Conservation (phyloP, 768 basidiomycete species). For the Tylopilus cervinicoccineus region DNA sequence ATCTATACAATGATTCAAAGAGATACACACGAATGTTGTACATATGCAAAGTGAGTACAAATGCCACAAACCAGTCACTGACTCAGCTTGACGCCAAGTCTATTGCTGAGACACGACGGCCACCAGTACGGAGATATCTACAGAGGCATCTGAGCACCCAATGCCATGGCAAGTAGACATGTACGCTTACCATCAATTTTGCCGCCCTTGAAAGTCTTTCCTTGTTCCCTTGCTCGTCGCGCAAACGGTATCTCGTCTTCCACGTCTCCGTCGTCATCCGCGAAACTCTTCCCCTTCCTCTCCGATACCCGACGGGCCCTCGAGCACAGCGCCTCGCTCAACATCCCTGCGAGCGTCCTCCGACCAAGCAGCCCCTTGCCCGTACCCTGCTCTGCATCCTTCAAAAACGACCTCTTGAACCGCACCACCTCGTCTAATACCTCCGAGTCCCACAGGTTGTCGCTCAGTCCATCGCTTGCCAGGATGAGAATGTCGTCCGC, state of each 20-base stretch:
- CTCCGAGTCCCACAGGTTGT: conserved; percentile 88
- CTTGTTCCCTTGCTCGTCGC: conserved; percentile 70
- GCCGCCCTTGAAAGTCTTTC: conserved; percentile 70
- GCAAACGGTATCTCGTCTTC: conserved; percentile 76
- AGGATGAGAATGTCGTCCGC: conserved; percentile 77
- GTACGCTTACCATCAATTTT: conserved; percentile 72
- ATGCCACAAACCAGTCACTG: conserved; percentile 8
- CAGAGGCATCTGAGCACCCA: background rate
- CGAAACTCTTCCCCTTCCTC: conserved; percentile 28
- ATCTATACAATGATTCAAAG: conserved; percentile 22
- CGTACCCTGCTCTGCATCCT: conserved; percentile 12
- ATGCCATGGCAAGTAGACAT: background rate
- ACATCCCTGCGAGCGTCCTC: conserved; percentile 60
- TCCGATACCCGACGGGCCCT: conserved; percentile 71
- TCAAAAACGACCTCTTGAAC: conserved; percentile 43
- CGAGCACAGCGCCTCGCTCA: conserved; percentile 78
- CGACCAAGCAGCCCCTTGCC: conserved; percentile 37
- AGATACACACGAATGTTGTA: conserved; percentile 23
- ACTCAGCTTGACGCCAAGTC: conserved; percentile 20
- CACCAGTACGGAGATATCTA: conserved; percentile 66
- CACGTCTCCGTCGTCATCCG: conserved; percentile 26
- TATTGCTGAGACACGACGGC: conserved; percentile 53
- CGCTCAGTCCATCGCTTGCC: conserved; percentile 76
- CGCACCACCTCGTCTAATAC: conserved; percentile 75
- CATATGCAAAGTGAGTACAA: conserved; percentile 15